phyloP scores from a whole-genome alignment of 164 flowering plant species.

The Tetrastigma voinierianum region DNA sequence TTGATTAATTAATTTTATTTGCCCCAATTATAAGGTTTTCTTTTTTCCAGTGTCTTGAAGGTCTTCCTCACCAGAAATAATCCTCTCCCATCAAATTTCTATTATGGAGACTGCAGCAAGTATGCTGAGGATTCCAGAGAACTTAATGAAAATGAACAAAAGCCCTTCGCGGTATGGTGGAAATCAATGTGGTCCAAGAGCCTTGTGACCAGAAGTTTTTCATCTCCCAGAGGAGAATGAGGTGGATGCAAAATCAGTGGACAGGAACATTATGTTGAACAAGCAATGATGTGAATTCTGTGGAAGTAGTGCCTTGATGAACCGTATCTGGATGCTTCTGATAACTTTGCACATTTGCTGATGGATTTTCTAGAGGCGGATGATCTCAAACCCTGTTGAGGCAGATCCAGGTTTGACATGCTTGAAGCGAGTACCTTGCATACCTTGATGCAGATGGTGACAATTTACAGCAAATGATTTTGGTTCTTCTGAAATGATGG shows the following conservation, averaged over 20 bases:
- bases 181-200: constrained; percentile 9
- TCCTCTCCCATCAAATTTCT: constrained; percentile 23
- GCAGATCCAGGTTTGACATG: constrained; percentile 34
- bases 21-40: neutral
- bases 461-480: constrained; percentile 11
- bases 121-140: constrained; percentile 13
- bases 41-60: constrained; percentile 23
- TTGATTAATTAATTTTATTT: neutral
- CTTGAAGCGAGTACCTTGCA: constrained; percentile 48
- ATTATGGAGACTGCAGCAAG: constrained; percentile 30
- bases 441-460: constrained; percentile 42
- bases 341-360: constrained; percentile 20
- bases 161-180: constrained; percentile 20
- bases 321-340: constrained; percentile 33
- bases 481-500: constrained; percentile 27
- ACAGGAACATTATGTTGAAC: constrained; percentile 27
- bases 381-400: constrained; percentile 34
- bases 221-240: constrained; percentile 25
- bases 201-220: constrained; percentile 14
- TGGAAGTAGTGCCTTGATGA: constrained; percentile 27
- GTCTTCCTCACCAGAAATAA: constrained; percentile 20
- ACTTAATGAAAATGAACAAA: constrained; percentile 20
- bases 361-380: constrained; percentile 42
- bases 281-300: constrained; percentile 17
- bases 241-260: constrained; percentile 18